Evolutionary conservation across 1,139 yeast genomes (phyloP).

Genomic region (Hemisphaericaspora xylofermentans): DNA sequence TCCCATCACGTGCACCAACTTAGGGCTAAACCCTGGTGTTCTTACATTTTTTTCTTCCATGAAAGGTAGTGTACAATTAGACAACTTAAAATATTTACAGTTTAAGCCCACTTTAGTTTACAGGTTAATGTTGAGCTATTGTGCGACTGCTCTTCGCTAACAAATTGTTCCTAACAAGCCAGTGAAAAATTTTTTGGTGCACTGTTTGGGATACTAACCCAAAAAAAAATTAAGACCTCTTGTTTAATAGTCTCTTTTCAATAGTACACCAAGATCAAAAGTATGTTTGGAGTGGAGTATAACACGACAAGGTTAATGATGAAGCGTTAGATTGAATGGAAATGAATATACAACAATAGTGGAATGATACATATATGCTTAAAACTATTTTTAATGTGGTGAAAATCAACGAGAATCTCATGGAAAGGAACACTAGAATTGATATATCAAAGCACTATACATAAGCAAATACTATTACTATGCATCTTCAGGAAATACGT

Average conservation of each 20-base stretch:
- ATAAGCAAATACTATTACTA: too few species aligned
- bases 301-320: neutral
- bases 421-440: too few species aligned
- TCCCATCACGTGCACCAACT: constrained; percentile 14
- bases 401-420: too few species aligned
- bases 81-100: neutral
- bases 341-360: too few species aligned
- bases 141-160: too few species aligned
- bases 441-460: too few species aligned
- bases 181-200: constrained; percentile 2
- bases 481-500: too few species aligned
- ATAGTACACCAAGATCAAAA: constrained; percentile 3
- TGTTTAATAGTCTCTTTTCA: constrained; percentile 2
- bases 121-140: neutral
- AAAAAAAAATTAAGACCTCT: constrained; percentile 1
- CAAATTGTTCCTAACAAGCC: neutral
- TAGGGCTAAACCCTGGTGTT: constrained; percentile 18
- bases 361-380: too few species aligned
- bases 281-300: neutral
- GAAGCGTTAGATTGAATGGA: too few species aligned
- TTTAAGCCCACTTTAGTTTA: neutral
- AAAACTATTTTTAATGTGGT: too few species aligned
- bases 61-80: neutral
- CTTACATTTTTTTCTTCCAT: neutral
- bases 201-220: too few species aligned